A percentile compares a stretch with the other conserved stretches of the same genome.
Evolutionary conservation across 2,329 filamentous ascomycete genomes (phyloP).

Genomic region (Apiospora koreana): DNA sequence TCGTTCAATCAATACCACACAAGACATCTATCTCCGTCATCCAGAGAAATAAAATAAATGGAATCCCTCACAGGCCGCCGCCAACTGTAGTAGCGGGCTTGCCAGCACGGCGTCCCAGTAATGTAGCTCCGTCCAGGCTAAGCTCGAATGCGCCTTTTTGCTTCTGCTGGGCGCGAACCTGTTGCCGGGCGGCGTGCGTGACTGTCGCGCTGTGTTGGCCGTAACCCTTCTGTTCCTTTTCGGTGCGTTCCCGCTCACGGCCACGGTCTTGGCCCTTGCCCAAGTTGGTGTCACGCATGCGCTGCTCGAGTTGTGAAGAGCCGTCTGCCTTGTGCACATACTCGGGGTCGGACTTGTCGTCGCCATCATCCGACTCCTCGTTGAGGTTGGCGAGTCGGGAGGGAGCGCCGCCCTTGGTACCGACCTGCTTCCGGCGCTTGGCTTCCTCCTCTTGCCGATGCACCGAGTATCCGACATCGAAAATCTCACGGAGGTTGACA

Average conservation of each 20-base stretch:
- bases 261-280: constrained; percentile 56
- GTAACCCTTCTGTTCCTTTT: constrained; percentile 65
- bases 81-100: constrained; percentile 51
- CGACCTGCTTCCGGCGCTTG: constrained; percentile 84
- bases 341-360: constrained; percentile 51
- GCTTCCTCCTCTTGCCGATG: constrained; percentile 95
- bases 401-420: constrained; percentile 67
- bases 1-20: constrained; percentile 6
- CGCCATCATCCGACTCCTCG: constrained; percentile 64
- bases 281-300: constrained; percentile 79
- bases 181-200: constrained; percentile 79
- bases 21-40: constrained; percentile 9
- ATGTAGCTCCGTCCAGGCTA: constrained; percentile 84
- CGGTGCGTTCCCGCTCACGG: constrained; percentile 50
- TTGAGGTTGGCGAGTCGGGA: constrained; percentile 63
- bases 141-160: constrained; percentile 88
- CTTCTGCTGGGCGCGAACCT: constrained; percentile 66
- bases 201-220: constrained; percentile 86
- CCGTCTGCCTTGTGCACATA: constrained; percentile 48
- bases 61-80: constrained; percentile 16
- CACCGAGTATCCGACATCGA: constrained; percentile 97
- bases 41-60: constrained; percentile 20
- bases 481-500: constrained; percentile 94
- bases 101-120: constrained; percentile 70
- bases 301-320: constrained; percentile 73